Percentiles rank a stretch among this genome's conserved stretches.
phyloP scores from a whole-genome alignment of 2,329 filamentous ascomycete genomes.

The Raffaelea arxii region DNA sequence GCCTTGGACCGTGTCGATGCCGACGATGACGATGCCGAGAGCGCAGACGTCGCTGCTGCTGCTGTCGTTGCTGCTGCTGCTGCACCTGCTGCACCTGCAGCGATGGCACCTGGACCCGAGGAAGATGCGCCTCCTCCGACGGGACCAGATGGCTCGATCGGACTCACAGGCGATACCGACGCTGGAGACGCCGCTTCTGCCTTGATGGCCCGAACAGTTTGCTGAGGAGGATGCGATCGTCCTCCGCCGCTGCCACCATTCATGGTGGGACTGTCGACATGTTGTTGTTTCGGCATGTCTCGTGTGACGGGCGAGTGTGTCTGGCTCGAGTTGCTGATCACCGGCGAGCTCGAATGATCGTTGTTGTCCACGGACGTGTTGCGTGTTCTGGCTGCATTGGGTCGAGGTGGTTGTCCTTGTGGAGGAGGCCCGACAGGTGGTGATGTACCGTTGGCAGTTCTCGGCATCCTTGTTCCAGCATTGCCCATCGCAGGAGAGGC shows the following conservation, averaged over 20 bases:
- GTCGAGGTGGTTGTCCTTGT: constrained; percentile 43
- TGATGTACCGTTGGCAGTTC: constrained; percentile 23
- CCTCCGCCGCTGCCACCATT: constrained; percentile 44
- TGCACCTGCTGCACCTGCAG: neutral
- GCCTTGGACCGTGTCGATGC: constrained; percentile 13
- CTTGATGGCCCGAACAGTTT: neutral
- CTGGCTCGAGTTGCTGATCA: constrained; percentile 16
- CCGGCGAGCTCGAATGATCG: constrained; percentile 26
- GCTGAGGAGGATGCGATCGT: neutral
- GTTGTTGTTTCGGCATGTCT: constrained; percentile 27
- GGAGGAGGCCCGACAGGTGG: constrained; percentile 42
- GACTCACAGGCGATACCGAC: too few species aligned
- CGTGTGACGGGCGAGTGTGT: constrained; percentile 33
- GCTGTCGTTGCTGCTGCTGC: constrained; percentile 12
- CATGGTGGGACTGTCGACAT: constrained; percentile 37
- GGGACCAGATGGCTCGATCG: too few species aligned
- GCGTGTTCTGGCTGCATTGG: constrained; percentile 34
- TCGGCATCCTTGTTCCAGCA: constrained; percentile 29
- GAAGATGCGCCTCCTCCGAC: too few species aligned
- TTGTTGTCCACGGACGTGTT: constrained; percentile 40
- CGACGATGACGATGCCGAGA: too few species aligned
- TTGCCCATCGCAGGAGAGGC: constrained; percentile 13
- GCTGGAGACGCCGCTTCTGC: neutral
- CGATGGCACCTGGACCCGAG: neutral
- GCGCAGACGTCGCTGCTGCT: constrained; percentile 3